Evolutionary conservation across 2,329 filamentous ascomycete species (phyloP), one percentile per base, ranked within the genome.

Genomic region (Alternaria alternata): DNA sequence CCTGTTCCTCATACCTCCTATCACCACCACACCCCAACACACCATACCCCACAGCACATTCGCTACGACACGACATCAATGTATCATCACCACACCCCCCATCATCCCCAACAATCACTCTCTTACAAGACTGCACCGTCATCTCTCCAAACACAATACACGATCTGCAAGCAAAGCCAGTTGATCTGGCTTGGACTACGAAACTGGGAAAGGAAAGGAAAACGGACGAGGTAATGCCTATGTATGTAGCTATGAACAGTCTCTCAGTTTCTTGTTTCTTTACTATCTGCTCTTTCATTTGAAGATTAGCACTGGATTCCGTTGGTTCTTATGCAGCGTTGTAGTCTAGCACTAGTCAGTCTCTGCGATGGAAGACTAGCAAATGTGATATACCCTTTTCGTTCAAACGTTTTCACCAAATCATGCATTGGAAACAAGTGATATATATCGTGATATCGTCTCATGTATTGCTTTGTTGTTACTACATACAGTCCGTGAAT

Each of bases 351-450:
- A 34, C 42, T 28, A 54, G 41, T 36, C 41, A 22, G 49, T 52
- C 26, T 32, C 32, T 54, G 41, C 51, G n/a, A 36, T 44, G 30
- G 8, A 5, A 43, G 41, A 53, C 18, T 38, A 46, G 54, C 26
- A 36, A 52, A 42, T 52, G 41, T 51, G 42, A 62, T 62, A 62
- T 62, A 62, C 54, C 59, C 59, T 56, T 58, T 58, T 54, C 48
- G n/a, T 34, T 51, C 26, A 22, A 22, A n/a, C 9, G 12, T 42
- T 7, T 20, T 42, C 20, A 24, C 20, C 7, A 11, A 1, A 18
- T 39, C 9, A 22, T 12, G 39, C 18, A 9, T 41, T 5, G 39
- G 9, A 2, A 20, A 5, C 12, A 24, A 42, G 20, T 42, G 12
- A 1, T 7, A 4, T 42, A 16, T 24, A 20, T 42, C 20, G 20